phyloP scores from a whole-genome alignment of 1,284 basidiomycete genomes.

The Kwoniella shivajii region DNA sequence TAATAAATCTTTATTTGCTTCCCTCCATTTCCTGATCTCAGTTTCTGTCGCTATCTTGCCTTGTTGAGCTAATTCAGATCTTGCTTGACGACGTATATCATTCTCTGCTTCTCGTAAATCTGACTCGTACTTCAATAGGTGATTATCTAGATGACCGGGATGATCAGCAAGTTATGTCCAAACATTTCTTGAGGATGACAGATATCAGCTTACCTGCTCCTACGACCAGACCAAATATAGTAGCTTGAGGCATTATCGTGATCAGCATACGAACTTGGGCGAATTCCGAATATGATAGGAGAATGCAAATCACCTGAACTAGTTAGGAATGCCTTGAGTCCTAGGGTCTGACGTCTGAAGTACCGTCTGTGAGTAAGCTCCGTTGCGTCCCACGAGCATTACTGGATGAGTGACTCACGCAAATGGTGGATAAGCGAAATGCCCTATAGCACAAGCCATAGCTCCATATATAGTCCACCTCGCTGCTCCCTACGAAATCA shows the following conservation, averaged over 20 bases:
- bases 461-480: slow-evolving; percentile 62
- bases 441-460: slow-evolving; percentile 66
- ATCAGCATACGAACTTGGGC: neutral
- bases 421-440: slow-evolving; percentile 75
- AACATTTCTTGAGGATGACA: too few relatives aligned
- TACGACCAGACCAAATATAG: slow-evolving; percentile 70
- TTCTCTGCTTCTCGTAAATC: slow-evolving; percentile 68
- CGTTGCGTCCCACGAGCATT: neutral
- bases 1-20: slow-evolving; percentile 52
- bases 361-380: neutral
- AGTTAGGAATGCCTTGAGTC: slow-evolving; percentile 70
- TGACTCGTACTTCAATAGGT: slow-evolving; percentile 71
- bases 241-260: slow-evolving; percentile 53
- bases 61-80: slow-evolving; percentile 69
- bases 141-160: slow-evolving; percentile 64
- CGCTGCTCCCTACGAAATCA: slow-evolving; percentile 61
- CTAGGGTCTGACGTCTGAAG: slow-evolving; percentile 71
- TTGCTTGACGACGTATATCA: slow-evolving; percentile 69
- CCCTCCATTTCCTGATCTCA: slow-evolving; percentile 78
- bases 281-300: slow-evolving; percentile 1
- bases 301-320: slow-evolving; percentile 34
- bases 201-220: slow-evolving; percentile 55
- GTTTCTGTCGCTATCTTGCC: slow-evolving; percentile 79
- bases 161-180: too few relatives aligned
- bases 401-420: slow-evolving; percentile 63